Evolutionary conservation across 371 early-diverging fungal genomes (phyloP).

Genomic region (Blakeslea trispora): DNA sequence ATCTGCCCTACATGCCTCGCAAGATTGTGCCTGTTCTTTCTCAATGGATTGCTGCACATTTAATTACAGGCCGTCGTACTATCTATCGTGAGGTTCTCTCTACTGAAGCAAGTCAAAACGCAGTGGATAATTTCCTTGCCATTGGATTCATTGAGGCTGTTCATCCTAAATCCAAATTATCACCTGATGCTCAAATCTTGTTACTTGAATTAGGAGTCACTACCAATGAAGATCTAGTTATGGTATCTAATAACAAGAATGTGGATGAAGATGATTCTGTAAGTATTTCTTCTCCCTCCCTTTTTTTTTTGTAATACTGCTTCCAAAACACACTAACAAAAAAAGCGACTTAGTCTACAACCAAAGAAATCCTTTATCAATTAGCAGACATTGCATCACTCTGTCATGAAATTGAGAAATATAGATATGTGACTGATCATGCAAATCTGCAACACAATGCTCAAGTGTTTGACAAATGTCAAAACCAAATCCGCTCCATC

Average conservation of each 20-base stretch:
- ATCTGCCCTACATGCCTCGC: constrained; percentile 52
- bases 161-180: constrained; percentile 45
- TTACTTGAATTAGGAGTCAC: constrained; percentile 48
- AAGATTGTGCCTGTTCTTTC: constrained; percentile 50
- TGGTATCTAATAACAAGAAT: constrained; percentile 33
- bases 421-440: constrained; percentile 39
- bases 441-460: constrained; percentile 38
- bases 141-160: constrained; percentile 51
- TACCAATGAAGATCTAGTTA: constrained; percentile 52
- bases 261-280: constrained; percentile 10
- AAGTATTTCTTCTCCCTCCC: neutral
- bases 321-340: no score
- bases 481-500: constrained; percentile 51
- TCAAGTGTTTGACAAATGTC: constrained; percentile 55
- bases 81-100: constrained; percentile 54
- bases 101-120: constrained; percentile 50
- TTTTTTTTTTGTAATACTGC: neutral
- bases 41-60: constrained; percentile 57
- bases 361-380: constrained; percentile 23
- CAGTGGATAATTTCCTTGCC: constrained; percentile 49
- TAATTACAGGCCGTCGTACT: constrained; percentile 51
- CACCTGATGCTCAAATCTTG: constrained; percentile 52
- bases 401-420: constrained; percentile 49
- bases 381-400: constrained; percentile 43
- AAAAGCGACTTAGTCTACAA: constrained; percentile 6